Evolutionary conservation across 768 basidiomycete genomes (phyloP).

Genomic region (Brasilioporus rufonigricans): DNA sequence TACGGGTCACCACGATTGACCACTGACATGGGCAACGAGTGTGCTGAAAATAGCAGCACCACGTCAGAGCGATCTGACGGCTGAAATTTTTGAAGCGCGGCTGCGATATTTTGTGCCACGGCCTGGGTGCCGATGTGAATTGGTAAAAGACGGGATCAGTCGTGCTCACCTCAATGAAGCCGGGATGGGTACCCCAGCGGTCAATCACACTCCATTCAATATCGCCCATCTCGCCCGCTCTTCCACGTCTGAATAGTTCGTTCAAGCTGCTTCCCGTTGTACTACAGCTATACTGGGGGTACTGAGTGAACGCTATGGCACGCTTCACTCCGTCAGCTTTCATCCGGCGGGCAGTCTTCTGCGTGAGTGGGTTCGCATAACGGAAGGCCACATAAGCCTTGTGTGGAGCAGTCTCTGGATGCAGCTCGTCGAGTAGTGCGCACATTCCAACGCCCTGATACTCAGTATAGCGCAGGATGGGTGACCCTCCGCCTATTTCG

Average conservation of each 20-base stretch:
- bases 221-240: slow-evolving; percentile 56
- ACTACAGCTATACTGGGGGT: slow-evolving; percentile 97
- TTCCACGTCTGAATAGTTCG: slow-evolving; percentile 74
- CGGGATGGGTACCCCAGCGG: slow-evolving; percentile 94
- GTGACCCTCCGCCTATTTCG: slow-evolving; percentile 95
- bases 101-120: slow-evolving; percentile 84
- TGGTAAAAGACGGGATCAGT: neutral
- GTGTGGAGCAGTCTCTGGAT: slow-evolving; percentile 90
- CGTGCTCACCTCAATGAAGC: slow-evolving; percentile 84
- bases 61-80: slow-evolving; percentile 66
- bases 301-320: slow-evolving; percentile 96
- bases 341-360: slow-evolving; percentile 79
- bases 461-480: slow-evolving; percentile 88
- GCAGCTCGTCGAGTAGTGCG: slow-evolving; percentile 88
- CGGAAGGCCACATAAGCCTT: slow-evolving; percentile 96
- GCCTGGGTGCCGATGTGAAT: slow-evolving; percentile 50
- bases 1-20: slow-evolving; percentile 99
- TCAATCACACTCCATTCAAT: slow-evolving; percentile 98
- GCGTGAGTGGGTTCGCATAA: slow-evolving; percentile 86
- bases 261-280: slow-evolving; percentile 98
- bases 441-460: slow-evolving; percentile 91
- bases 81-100: slow-evolving; percentile 77
- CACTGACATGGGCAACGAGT: slow-evolving; percentile 96
- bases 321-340: slow-evolving; percentile 86
- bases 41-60: slow-evolving; percentile 93